A percentile compares a stretch with the other conserved stretches of the same genome.
These are phyloP conservation scores for Trichoderma endophyticum DNA, from an alignment of 2,329 filamentous ascomycete species.

Conservation along the genomic window DNA sequence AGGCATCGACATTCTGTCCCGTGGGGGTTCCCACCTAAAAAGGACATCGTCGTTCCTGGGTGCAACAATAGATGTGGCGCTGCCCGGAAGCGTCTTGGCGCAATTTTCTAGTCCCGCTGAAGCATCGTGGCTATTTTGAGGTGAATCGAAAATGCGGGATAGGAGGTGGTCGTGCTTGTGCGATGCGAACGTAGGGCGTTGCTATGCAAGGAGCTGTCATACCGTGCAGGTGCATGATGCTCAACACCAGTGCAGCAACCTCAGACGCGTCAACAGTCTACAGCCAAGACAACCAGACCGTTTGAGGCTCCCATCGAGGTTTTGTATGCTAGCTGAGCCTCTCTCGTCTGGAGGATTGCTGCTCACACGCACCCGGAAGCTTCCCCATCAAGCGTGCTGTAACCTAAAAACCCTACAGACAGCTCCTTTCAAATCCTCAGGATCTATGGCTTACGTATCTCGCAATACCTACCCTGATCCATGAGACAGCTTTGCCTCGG, in stretches of 20 bases:
- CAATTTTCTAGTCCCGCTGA: conserved; percentile 3
- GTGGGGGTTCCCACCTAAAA: conserved; percentile 5
- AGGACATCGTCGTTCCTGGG: conserved; percentile 8
- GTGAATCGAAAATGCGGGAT: conserved; percentile 3
- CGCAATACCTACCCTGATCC: background rate
- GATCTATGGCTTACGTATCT: background rate
- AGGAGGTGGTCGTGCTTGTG: background rate
- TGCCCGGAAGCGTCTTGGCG: conserved; percentile 18
- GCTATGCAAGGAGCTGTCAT: background rate
- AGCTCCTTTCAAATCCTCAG: background rate
- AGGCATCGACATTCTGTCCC: conserved; percentile 14
- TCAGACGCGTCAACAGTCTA: background rate
- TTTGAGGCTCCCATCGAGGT: background rate
- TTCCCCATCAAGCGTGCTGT: background rate
- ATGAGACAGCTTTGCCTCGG: background rate
- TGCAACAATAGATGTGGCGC: conserved; percentile 21
- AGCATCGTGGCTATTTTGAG: conserved; percentile 8
- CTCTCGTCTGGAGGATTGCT: background rate
- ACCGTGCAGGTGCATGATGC: background rate
- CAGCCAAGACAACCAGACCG: background rate
- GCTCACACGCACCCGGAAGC: background rate
- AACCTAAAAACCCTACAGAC: background rate
- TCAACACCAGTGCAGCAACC: background rate
- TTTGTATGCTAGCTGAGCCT: background rate
- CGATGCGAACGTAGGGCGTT: background rate